Evolutionary conservation across 1,139 yeast genomes (phyloP), one percentile per base, ranked within the genome.

Genomic region (Pichia sp.): DNA sequence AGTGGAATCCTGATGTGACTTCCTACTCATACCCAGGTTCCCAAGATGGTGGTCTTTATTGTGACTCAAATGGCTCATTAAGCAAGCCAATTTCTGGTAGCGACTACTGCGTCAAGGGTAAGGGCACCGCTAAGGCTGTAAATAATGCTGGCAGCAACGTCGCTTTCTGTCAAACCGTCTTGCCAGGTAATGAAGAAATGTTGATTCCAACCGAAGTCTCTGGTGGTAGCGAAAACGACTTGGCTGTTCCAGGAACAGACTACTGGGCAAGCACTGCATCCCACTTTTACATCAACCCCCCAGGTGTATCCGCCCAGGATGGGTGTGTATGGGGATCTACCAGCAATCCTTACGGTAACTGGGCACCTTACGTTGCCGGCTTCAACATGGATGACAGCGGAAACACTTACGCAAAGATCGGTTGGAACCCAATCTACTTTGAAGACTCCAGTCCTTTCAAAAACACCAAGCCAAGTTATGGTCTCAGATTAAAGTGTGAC

Each of bases 111-210:
- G 76, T 78, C 57, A 83, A 84, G 55, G 96, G 96, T 53, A 78
- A 80, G 56, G 93, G 90, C 37, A 79, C 91, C 19, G 82, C 87
- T 28, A 62, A 70, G 34, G 95, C 82, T 41, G 64, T 73, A 54
- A 87, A 87, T 73, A 63, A 66, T 23, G 78, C 80, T 13, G 72
- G 73, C 46, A 59, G 69, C 6, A 72, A 78, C 55, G 89, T 87
- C 58, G 90, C 96, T 10, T 83, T 89, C 70, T 89, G 96, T 70
- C 96, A 90, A 73, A 89, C 96, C 3, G 96, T 89, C 13, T 75
- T 89, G 55, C 96, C 96, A 22, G 96, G 96, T 56, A 86, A 87
- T 67, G 96, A 89, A 71, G 95, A 89, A 62, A 89, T 89, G 96
- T 74, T 88, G 66, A 88, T 89, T 58, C 96, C 96, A 55, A 88